Evolutionary conservation across 2,329 filamentous ascomycete genomes (phyloP).

Genomic region (Aspergillus brasiliensis): DNA sequence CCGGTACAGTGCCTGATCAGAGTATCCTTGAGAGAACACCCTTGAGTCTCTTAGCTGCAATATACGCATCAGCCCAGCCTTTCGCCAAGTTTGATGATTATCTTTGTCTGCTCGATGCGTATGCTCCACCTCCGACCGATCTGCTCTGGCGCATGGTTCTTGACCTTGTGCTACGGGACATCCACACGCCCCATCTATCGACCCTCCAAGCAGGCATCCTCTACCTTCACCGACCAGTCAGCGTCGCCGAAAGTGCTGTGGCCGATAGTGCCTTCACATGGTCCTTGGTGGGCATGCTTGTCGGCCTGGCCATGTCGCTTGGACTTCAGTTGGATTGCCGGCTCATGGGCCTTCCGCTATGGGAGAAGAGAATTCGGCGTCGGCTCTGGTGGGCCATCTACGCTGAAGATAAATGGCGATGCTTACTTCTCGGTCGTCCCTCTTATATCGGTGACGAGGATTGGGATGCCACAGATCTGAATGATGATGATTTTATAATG

Average conservation of each 20-base stretch:
- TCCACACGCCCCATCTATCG: slow-evolving; percentile 34
- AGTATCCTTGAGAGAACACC: slow-evolving; percentile 24
- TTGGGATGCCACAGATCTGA: slow-evolving; percentile 38
- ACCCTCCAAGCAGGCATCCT: slow-evolving; percentile 36
- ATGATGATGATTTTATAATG: slow-evolving; percentile 29
- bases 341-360: slow-evolving; percentile 41
- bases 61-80: slow-evolving; percentile 37
- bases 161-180: slow-evolving; percentile 34
- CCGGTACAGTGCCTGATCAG: neutral
- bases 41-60: slow-evolving; percentile 33
- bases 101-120: slow-evolving; percentile 31
- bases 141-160: slow-evolving; percentile 35
- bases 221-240: slow-evolving; percentile 32
- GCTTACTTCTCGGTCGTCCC: slow-evolving; percentile 39
- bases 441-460: slow-evolving; percentile 38
- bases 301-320: slow-evolving; percentile 37
- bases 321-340: slow-evolving; percentile 42
- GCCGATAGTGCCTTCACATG: slow-evolving; percentile 39
- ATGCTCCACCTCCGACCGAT: slow-evolving; percentile 27
- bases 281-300: slow-evolving; percentile 41
- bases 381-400: slow-evolving; percentile 47
- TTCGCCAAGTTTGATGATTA: slow-evolving; percentile 36
- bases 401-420: slow-evolving; percentile 43
- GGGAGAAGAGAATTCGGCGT: slow-evolving; percentile 42
- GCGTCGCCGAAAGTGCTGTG: slow-evolving; percentile 24